Percentiles rank a stretch among this genome's conserved stretches.
phyloP scores from a whole-genome alignment of 495 filamentous ascomycete species.

The Penicillium bialowiezense region DNA sequence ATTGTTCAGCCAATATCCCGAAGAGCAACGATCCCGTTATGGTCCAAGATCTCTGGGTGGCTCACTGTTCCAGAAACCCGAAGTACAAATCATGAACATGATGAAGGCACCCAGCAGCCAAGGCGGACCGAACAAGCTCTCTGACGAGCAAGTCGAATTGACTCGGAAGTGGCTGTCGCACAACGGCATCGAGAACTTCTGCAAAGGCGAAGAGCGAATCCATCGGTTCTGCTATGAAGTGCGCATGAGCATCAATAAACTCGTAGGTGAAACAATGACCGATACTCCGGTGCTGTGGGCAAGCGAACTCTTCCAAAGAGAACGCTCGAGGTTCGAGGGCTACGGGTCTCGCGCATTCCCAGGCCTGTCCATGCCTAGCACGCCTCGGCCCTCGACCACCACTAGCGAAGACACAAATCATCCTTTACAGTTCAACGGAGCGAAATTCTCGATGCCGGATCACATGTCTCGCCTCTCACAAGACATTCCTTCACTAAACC shows the following conservation, averaged over 20 bases:
- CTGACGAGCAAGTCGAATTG: constrained; percentile 91
- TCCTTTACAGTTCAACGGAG: constrained; percentile 25
- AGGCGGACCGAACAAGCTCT: constrained; percentile 88
- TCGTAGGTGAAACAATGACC: constrained; percentile 81
- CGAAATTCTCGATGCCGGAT: constrained; percentile 41
- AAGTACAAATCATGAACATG: constrained; percentile 82
- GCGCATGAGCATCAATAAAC: constrained; percentile 78
- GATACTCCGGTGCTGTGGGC: constrained; percentile 91
- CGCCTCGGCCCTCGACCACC: constrained; percentile 48
- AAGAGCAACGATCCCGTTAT: constrained; percentile 48
- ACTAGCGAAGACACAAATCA: constrained; percentile 48
- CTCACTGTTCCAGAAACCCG: constrained; percentile 75
- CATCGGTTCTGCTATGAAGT: constrained; percentile 93
- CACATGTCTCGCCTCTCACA: constrained; percentile 34
- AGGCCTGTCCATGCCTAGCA: constrained; percentile 41
- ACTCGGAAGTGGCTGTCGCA: constrained; percentile 81
- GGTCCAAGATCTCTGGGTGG: constrained; percentile 48
- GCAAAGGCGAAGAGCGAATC: constrained; percentile 91
- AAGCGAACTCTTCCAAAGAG: constrained; percentile 80
- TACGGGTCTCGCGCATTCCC: constrained; percentile 47
- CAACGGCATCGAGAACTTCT: constrained; percentile 87
- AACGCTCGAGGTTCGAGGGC: constrained; percentile 73
- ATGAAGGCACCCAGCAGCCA: constrained; percentile 80
- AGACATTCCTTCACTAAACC: constrained; percentile 36
- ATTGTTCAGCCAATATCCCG: constrained; percentile 36